Evolutionary conservation across 2,329 filamentous ascomycete genomes (phyloP), one percentile per base, ranked within the genome.

Genomic region (Nemania abortiva): DNA sequence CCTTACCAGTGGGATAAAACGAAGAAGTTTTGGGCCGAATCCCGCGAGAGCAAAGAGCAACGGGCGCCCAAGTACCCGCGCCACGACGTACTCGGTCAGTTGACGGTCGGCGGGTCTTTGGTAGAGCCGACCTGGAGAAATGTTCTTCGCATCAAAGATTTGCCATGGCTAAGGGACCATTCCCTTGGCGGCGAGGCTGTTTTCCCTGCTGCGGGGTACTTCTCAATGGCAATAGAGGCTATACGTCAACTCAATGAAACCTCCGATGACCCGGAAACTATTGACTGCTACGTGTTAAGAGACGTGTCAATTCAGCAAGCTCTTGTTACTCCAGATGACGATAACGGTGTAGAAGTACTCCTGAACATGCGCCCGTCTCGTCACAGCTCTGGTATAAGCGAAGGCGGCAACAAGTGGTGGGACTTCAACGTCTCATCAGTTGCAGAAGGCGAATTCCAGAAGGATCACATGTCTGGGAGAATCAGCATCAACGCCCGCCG

Each of bases 271-370:
- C 15, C 13, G 29, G 29, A 13, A 3, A 13, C n/a, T 1, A 58
- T 58, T 47, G n/a, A 31, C 1, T 54, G 61, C 37, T 60, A 67
- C n/a, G 47, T 53, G 15, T 4, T 75, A 18, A 64, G 69, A 7
- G 72, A 77, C 49, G 61, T 77, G 6, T 54, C 68, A 37, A 75
- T 76, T 50, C 62, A 70, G 42, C 67, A 61, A 0, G 75, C 76
- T 3, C 65, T 76, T 13, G 68, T 74, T 2, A 47, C 75, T 2
- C 73, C 74, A 15, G 66, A 73, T 24, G 58, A 73, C 18, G 66
- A 65, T 31, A 62, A 63, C n/a, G 73, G 66, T 13, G 63, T 72
- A 27, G 72, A 75, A 62, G 59, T 69, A n/a, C 20, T 69, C 31
- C 22, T 64, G 6, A 49, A 45, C 18, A 34, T 69, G 27, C n/a